phyloP scores from a whole-genome alignment of 345 rosid genomes.

The Rhodomyrtus tomentosa region DNA sequence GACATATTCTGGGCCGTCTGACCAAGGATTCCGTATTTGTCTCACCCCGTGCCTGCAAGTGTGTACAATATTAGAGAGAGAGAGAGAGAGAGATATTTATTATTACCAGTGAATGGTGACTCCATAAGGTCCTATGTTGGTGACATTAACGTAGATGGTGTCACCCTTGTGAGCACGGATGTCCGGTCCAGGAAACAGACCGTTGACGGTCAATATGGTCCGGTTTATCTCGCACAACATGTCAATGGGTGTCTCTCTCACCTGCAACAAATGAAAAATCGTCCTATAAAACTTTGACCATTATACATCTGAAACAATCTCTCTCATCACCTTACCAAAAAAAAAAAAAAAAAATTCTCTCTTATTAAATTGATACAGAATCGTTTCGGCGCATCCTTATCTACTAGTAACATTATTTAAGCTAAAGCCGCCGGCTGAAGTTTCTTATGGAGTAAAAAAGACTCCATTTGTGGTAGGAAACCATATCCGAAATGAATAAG shows the following conservation, averaged over 20 bases:
- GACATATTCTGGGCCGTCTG: neutral
- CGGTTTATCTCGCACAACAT: neutral
- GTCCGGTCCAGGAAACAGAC: neutral
- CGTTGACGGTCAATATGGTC: neutral
- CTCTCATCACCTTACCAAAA: too few species aligned
- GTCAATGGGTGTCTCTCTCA: neutral
- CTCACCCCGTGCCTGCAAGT: neutral
- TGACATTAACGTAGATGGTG: neutral
- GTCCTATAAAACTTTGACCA: neutral
- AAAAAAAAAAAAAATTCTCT: too few species aligned
- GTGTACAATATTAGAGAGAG: neutral
- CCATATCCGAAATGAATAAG: neutral
- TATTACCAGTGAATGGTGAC: neutral
- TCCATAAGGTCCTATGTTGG: neutral
- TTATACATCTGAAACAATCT: neutral
- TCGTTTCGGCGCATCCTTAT: neutral
- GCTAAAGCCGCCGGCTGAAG: neutral
- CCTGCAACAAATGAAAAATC: neutral
- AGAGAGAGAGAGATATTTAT: neutral
- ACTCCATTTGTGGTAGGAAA: neutral
- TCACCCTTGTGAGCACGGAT: neutral
- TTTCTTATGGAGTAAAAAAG: neutral
- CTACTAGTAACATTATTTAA: neutral
- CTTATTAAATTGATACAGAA: neutral
- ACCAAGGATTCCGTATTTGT: neutral